These are phyloP conservation scores for Solanum chacoense DNA, from an alignment of 305 asterid species.

Conservation along the genomic window DNA sequence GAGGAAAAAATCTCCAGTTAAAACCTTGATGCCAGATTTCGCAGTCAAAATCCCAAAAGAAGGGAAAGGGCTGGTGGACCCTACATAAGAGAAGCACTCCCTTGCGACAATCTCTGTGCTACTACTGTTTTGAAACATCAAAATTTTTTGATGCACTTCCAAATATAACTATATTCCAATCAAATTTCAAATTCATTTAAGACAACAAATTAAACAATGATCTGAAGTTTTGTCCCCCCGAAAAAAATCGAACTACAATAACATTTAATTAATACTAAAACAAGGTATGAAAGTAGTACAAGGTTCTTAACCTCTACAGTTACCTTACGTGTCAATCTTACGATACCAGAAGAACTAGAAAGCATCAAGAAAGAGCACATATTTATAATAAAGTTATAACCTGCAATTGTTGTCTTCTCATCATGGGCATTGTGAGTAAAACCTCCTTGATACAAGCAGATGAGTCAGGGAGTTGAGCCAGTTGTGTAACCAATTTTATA, in stretches of 20 bases:
- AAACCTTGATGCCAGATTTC: background rate
- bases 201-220: background rate
- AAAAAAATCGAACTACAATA: background rate
- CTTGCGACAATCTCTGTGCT: background rate
- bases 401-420: slow-evolving; percentile 82
- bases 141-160: background rate
- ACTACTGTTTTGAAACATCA: background rate
- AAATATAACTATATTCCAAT: background rate
- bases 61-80: background rate
- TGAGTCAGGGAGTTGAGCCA: slow-evolving; percentile 75
- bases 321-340: background rate
- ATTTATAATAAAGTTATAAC: slow-evolving; percentile 26
- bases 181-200: background rate
- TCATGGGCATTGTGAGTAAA: slow-evolving; percentile 66
- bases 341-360: background rate
- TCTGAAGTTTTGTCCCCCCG: background rate
- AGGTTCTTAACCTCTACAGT: background rate
- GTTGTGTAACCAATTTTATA: slow-evolving; percentile 76
- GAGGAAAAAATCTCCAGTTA: background rate
- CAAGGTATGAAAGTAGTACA: background rate
- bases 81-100: background rate
- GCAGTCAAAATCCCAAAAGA: background rate
- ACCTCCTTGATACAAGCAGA: slow-evolving; percentile 66
- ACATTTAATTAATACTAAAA: background rate
- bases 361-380: background rate